Base-by-base conservation (phyloP, 352 stramenopile genomes). In the Pythium phragmitis region DNA sequence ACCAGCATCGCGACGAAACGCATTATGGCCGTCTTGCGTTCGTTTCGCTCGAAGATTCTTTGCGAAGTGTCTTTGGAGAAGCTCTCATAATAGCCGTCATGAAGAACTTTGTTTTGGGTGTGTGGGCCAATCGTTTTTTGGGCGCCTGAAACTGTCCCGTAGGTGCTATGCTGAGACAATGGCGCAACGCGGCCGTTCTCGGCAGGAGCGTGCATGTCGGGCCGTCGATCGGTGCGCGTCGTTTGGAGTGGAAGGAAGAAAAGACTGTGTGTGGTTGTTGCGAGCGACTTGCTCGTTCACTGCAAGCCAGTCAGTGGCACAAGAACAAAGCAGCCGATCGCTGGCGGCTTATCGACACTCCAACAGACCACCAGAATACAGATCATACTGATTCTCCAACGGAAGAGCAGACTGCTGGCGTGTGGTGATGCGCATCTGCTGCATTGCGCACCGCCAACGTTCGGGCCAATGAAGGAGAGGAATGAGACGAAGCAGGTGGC, bases 61-160 rank as follows among this genome's bases (percentile, higher is more conserved):
- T 49, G 42, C 21, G 36, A 58, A 26, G 48, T 46, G 17, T 46
- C 51, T 7, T 51, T 39, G 11, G 42, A 67, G 45, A 51, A 50
- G 23, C 57, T 50, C 16, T 53, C 13, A 28, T 30, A 60, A 28
- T 30, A 60, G 19, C 47, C 16, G 17, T 42, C 16, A 11, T 9
- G 11, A 7, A 63, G 55, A 60, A 69, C 46, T 16, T 37, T 66
- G 50, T 70, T 70, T 70, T 70, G 64, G 64, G 64, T 61, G 7
- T 3, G 7, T 19, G 5, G 7, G 8, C 12, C 14, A 48, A 21
- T 17, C 6, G 36, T 63, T 28, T 42, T 60, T 70, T 70, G 64
- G 64, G 64, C 54, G 56, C 14, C 42, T 26, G 49, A 36, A 16
- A 59, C 9, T 11, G 50, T 34, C 1, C 45, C 64, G 48, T 62